Conservation (phyloP, 768 basidiomycete species). For the Wakefieldia striispora region DNA sequence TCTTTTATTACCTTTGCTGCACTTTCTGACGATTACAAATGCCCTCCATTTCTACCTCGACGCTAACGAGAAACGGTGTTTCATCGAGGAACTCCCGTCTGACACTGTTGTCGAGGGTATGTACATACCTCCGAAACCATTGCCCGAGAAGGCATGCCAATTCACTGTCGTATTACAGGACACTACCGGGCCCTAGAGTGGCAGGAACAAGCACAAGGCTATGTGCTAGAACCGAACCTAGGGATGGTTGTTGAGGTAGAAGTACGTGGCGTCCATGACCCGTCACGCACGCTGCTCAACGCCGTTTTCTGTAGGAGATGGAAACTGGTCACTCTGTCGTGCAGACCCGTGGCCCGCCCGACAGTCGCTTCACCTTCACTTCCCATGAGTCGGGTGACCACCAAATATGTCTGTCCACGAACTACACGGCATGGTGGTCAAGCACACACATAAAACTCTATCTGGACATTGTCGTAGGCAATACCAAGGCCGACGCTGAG, state of each 20-base stretch:
- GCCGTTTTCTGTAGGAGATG: slow-evolving; percentile 62
- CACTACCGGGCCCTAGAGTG: slow-evolving; percentile 94
- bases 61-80: slow-evolving; percentile 89
- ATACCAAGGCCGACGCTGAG: slow-evolving; percentile 81
- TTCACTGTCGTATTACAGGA: slow-evolving; percentile 45
- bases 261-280: slow-evolving; percentile 44
- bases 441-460: slow-evolving; percentile 89
- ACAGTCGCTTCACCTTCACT: slow-evolving; percentile 95
- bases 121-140: slow-evolving; percentile 11
- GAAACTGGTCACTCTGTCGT: slow-evolving; percentile 79
- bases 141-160: neutral
- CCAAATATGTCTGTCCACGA: slow-evolving; percentile 92
- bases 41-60: slow-evolving; percentile 98
- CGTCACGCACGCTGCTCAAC: neutral
- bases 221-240: slow-evolving; percentile 68
- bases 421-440: slow-evolving; percentile 87
- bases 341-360: slow-evolving; percentile 84
- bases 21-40: slow-evolving; percentile 46
- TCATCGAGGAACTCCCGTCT: slow-evolving; percentile 92
- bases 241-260: slow-evolving; percentile 91
- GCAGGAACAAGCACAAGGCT: slow-evolving; percentile 68
- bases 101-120: slow-evolving; percentile 94
- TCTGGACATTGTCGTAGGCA: slow-evolving; percentile 91
- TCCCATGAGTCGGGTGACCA: slow-evolving; percentile 97
- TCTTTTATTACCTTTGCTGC: slow-evolving; percentile 39